phyloP scores from a whole-genome alignment of 805 yeast species.

The Saccharomycopsis malanga region DNA sequence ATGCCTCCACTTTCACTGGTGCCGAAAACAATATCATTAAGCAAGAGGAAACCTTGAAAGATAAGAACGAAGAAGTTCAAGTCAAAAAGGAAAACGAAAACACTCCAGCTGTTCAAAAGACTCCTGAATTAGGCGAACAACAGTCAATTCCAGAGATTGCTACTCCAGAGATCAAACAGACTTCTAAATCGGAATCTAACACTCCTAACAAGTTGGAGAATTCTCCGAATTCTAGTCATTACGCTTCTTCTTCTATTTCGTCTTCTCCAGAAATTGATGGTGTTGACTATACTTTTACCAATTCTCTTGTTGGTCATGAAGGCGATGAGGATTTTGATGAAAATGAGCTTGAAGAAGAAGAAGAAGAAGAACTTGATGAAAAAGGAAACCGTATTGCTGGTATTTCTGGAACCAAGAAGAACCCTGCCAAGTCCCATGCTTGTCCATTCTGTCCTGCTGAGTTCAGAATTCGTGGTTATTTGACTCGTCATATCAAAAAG shows the following conservation, averaged over 20 bases:
- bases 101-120: background rate
- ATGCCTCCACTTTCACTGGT: background rate
- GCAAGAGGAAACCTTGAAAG: slow-evolving; percentile 18
- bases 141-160: slow-evolving; percentile 11
- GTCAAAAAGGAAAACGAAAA: slow-evolving; percentile 8
- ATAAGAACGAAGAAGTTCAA: slow-evolving; percentile 14
- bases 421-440: slow-evolving; percentile 70
- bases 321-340: slow-evolving; percentile 7
- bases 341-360: slow-evolving; percentile 11
- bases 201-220: slow-evolving; percentile 28
- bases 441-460: slow-evolving; percentile 79
- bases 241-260: slow-evolving; percentile 12
- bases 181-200: slow-evolving; percentile 12
- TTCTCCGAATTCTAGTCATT: slow-evolving; percentile 3
- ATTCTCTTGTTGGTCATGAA: slow-evolving; percentile 10
- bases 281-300: slow-evolving; percentile 15
- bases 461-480: slow-evolving; percentile 81
- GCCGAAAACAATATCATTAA: background rate
- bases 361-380: slow-evolving; percentile 7
- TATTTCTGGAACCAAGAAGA: slow-evolving; percentile 74
- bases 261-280: slow-evolving; percentile 19
- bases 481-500: slow-evolving; percentile 76
- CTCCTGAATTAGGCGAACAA: background rate
- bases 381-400: slow-evolving; percentile 25
- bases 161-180: slow-evolving; percentile 18